Evolutionary conservation across 495 filamentous ascomycete genomes (phyloP), one percentile per base, ranked within the genome.

Genomic region (Monascus purpureus): DNA sequence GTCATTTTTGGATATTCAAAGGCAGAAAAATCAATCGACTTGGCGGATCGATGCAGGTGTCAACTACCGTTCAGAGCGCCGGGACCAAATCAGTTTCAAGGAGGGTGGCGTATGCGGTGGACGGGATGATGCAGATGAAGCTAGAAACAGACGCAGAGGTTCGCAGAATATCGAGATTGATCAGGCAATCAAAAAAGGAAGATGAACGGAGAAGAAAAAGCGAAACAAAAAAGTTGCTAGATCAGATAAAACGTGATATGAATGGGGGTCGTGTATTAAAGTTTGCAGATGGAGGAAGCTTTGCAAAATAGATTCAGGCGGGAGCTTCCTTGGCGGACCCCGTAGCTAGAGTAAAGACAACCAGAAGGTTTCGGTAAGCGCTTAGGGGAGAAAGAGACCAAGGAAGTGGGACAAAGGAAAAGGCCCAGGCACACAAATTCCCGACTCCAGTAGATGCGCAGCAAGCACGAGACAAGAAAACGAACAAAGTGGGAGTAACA

Each of bases 1-100:
- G 77, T 70, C 79, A 84, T 84, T 47, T 53, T 55, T 53, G 47
- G 42, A 31, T 35, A 36, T 33, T 28, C 25, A 13, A 18, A 25
- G n/a, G n/a, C 25, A 38, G 36, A 32, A 38, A 13, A 34, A 22
- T 29, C 31, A 17, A 25, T 17, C 18, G 26, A 6, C 12, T 12
- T 4, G 13, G 11, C 14, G 26, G 11, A 12, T 28, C 5, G 26
- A 12, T 15, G 13, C 26, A 28, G 26, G n/a, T n/a, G n/a, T n/a
- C n/a, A n/a, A n/a, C n/a, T n/a, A n/a, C n/a, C n/a, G n/a, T n/a
- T n/a, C n/a, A n/a, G n/a, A n/a, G n/a, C n/a, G n/a, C n/a, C n/a
- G n/a, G n/a, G n/a, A n/a, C n/a, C n/a, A n/a, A n/a, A n/a, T n/a
- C n/a, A n/a, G n/a, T n/a, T n/a, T n/a, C n/a, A n/a, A n/a, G n/a